phyloP scores from a whole-genome alignment of 179 eudicot genomes.

The Camellia oleifera region DNA sequence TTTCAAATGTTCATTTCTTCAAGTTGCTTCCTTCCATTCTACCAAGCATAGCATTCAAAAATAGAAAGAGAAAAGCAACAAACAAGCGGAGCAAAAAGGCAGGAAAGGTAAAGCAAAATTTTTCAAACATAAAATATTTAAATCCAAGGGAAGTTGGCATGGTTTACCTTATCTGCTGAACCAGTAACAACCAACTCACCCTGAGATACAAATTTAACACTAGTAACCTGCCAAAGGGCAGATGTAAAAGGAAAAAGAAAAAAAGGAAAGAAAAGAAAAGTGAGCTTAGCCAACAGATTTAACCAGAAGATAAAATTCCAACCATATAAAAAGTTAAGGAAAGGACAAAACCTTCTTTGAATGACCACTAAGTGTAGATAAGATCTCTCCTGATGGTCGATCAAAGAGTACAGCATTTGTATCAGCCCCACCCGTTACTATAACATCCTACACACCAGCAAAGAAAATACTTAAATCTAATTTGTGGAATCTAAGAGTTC shows the following conservation, averaged over 20 bases:
- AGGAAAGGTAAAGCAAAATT: not conserved
- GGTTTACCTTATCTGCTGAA: conserved; percentile 81
- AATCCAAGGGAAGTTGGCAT: not conserved
- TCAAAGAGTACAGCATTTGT: conserved; percentile 82
- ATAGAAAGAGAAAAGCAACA: not conserved
- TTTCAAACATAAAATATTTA: not conserved
- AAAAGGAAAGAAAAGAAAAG: not conserved
- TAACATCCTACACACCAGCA: conserved; percentile 51
- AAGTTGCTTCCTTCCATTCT: not conserved
- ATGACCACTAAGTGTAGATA: conserved; percentile 91
- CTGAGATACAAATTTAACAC: conserved; percentile 66
- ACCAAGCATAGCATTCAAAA: not conserved
- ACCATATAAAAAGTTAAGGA: conserved; percentile 3
- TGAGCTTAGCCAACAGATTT: not conserved
- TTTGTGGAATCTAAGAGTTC: not conserved
- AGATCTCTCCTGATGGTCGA: conserved; percentile 70
- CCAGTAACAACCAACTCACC: conserved; percentile 75
- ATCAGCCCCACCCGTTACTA: conserved; percentile 87
- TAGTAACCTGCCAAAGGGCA: conserved; percentile 55
- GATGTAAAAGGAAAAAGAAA: conserved; percentile 2
- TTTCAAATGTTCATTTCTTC: not conserved
- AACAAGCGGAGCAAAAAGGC: not conserved
- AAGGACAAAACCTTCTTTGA: conserved; percentile 69
- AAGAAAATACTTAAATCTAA: conserved; percentile 5
- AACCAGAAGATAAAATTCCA: not conserved